Conservation (phyloP, 352 stramenopile species). For the Pythium phragmitis region DNA sequence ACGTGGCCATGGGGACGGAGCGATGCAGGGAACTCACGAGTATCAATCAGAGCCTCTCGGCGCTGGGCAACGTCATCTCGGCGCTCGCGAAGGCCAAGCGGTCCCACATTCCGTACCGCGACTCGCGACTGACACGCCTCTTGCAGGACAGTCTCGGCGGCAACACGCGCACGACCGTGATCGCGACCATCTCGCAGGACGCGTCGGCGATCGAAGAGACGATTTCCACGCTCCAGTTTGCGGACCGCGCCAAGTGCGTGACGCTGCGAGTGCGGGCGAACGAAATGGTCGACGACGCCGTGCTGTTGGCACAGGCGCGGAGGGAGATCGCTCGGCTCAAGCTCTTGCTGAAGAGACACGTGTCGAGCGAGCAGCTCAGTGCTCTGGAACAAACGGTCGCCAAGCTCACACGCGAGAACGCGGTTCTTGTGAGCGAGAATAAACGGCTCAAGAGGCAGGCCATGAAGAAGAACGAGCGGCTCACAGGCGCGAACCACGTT, state of each 20-base stretch:
- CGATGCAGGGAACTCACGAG: slow-evolving; percentile 87
- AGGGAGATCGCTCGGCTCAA: slow-evolving; percentile 67
- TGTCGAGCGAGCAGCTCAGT: slow-evolving; percentile 31
- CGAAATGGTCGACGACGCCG: slow-evolving; percentile 78
- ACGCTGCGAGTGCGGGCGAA: slow-evolving; percentile 75
- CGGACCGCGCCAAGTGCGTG: slow-evolving; percentile 80
- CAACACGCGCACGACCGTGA: slow-evolving; percentile 89
- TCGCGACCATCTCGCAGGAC: slow-evolving; percentile 88
- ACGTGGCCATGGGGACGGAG: slow-evolving; percentile 59
- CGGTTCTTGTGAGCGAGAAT: slow-evolving; percentile 45
- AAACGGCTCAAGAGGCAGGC: slow-evolving; percentile 38
- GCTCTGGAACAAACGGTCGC: slow-evolving; percentile 46
- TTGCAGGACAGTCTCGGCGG: slow-evolving; percentile 80
- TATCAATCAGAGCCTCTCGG: slow-evolving; percentile 92
- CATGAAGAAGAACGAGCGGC: slow-evolving; percentile 10
- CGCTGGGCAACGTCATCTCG: slow-evolving; percentile 88
- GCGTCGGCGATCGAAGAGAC: slow-evolving; percentile 82
- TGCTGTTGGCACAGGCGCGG: slow-evolving; percentile 70
- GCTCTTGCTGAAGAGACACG: slow-evolving; percentile 53
- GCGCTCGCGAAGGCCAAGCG: slow-evolving; percentile 68
- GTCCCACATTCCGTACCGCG: slow-evolving; percentile 94
- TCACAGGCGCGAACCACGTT: background rate
- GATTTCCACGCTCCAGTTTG: slow-evolving; percentile 90
- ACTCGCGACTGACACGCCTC: slow-evolving; percentile 97
- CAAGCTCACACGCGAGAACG: slow-evolving; percentile 33